Conservation (phyloP, 169 alveolate species). For the Plasmodium cynomolgi region DNA sequence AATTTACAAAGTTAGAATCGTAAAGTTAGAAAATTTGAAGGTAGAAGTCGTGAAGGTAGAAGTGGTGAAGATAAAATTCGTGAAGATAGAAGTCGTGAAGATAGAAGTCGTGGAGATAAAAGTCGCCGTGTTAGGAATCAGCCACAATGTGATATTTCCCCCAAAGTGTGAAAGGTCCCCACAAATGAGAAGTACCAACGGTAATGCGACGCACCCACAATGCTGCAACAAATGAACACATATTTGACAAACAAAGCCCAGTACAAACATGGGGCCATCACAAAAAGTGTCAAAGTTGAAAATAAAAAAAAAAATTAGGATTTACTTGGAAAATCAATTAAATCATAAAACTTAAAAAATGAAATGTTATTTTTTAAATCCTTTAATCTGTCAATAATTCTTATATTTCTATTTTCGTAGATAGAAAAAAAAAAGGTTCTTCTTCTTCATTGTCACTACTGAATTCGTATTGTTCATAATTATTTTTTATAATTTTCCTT, state of each 20-base stretch:
- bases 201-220: neutral
- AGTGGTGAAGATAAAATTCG: neutral
- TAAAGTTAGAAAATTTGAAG: neutral
- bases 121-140: neutral
- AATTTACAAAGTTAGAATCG: neutral
- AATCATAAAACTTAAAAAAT: slow-evolving; percentile 68
- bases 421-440: slow-evolving; percentile 39
- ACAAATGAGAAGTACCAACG: neutral
- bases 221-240: neutral
- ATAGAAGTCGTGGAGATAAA: neutral
- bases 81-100: neutral
- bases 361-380: slow-evolving; percentile 72
- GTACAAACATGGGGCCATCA: neutral
- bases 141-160: neutral
- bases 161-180: neutral
- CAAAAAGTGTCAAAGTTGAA: neutral
- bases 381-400: slow-evolving; percentile 67
- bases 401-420: slow-evolving; percentile 32
- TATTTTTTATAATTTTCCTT: slow-evolving; percentile 50
- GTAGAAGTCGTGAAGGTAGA: neutral
- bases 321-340: slow-evolving; percentile 60
- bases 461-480: slow-evolving; percentile 19
- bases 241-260: neutral
- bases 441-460: slow-evolving; percentile 69
- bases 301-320: neutral